phyloP scores from a whole-genome alignment of 805 yeast genomes.

The Candida jianshihensis region DNA sequence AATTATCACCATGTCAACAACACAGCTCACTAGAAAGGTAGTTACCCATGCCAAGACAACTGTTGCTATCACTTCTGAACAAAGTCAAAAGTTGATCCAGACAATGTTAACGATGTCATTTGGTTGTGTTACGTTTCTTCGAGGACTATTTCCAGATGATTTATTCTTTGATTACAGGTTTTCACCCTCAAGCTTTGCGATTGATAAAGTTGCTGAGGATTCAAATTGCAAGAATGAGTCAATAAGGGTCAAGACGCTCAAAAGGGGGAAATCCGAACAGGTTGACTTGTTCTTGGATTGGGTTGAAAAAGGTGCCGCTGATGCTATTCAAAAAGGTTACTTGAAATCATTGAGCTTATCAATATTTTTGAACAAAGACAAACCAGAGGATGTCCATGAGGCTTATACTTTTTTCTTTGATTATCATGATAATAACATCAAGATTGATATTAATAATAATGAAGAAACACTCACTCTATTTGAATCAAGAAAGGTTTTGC shows the following conservation, averaged over 20 bases:
- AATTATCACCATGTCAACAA: background rate
- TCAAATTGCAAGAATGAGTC: slow-evolving; percentile 27
- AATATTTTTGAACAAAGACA: slow-evolving; percentile 34
- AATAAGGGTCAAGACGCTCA: slow-evolving; percentile 41
- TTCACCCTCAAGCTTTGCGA: slow-evolving; percentile 29
- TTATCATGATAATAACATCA: slow-evolving; percentile 28
- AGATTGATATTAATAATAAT: slow-evolving; percentile 17
- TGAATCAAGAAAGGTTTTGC: slow-evolving; percentile 37
- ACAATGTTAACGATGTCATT: slow-evolving; percentile 45
- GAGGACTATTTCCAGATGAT: slow-evolving; percentile 52
- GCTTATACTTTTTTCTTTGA: slow-evolving; percentile 43
- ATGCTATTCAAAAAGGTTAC: slow-evolving; percentile 35
- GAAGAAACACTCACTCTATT: slow-evolving; percentile 16
- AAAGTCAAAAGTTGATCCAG: slow-evolving; percentile 40
- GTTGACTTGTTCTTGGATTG: slow-evolving; percentile 46
- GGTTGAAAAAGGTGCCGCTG: slow-evolving; percentile 45
- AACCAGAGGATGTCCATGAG: slow-evolving; percentile 40
- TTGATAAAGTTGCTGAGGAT: slow-evolving; percentile 16
- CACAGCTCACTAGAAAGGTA: background rate
- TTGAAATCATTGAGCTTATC: slow-evolving; percentile 40
- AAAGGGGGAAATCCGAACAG: slow-evolving; percentile 37
- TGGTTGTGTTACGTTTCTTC: slow-evolving; percentile 49
- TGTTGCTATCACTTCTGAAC: slow-evolving; percentile 26
- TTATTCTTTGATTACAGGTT: slow-evolving; percentile 43
- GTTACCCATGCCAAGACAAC: slow-evolving; percentile 1